Evolutionary conservation across 2,329 filamentous ascomycete species (phyloP), one percentile per base, ranked within the genome.

Genomic region (Ceratocystis lukuohia): DNA sequence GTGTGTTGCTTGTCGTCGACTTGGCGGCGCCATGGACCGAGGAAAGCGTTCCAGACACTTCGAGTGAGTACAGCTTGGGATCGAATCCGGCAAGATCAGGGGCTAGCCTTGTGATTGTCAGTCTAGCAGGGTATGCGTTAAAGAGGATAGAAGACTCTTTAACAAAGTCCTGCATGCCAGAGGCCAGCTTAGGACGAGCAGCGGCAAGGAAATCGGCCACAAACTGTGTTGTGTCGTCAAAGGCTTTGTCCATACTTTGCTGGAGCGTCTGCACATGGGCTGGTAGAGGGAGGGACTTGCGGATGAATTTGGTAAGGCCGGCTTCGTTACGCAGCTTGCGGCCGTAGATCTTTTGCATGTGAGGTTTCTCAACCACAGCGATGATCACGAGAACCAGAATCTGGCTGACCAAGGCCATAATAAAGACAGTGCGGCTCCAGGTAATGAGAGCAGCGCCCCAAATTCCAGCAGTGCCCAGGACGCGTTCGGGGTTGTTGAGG

Each of bases 301-400:
- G 90, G 74, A 99, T 83, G 72, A 90, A 96, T 77, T 92, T 95
- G 68, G 92, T 93, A 48, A 99, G 81, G 62, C 94, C 94, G 10
- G 94, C 94, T 74, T 96, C 91, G 70, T 88, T 80, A 68, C 94
- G 87, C 59, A 99, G 79, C 71, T 86, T 87, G 71, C 86, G 82
- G 53, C 94, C 93, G 72, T 99, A 99, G 20, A 97, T 83, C 80
- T 96, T 97, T 75, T 96, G 89, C 92, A 99, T 97, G 75, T 99
- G 94, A 15, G 93, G 94, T 68, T 92, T 87, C 76, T 99, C 94
- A 8, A 99, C 89, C 70, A 93, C 89, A 68, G 96, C 89, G 65
- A 99, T 89, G 77, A 96, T 96, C 37, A 81, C 85, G 41, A 97
- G 80, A 1, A 89, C 94, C 62, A 96, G 79, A 41, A 93, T 83